Evolutionary conservation across 768 basidiomycete species (phyloP).

Genomic region (Scleroderma bovista): DNA sequence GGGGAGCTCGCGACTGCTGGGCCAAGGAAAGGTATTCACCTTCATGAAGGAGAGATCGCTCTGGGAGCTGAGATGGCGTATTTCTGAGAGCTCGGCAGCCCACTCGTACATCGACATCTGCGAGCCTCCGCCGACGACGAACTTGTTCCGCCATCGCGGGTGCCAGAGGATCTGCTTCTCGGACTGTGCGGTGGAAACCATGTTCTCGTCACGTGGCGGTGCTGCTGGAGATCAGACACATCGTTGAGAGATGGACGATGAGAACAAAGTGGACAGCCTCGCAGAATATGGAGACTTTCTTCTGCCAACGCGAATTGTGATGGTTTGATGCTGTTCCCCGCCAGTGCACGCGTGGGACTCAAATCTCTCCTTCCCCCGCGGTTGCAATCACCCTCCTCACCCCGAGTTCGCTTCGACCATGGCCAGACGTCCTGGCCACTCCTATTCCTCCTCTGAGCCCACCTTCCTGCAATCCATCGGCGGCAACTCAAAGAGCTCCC

Average conservation of each 20-base stretch:
- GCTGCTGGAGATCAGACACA: too few species aligned
- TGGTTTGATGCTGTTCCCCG: conserved; percentile 29
- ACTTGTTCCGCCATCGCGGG: conserved; percentile 63
- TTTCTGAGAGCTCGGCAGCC: conserved; percentile 58
- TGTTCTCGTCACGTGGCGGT: too few species aligned
- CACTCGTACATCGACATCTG: conserved; percentile 79
- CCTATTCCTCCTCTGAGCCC: conserved; percentile 27
- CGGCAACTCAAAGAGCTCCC: conserved; percentile 25
- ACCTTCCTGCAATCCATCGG: conserved; percentile 28
- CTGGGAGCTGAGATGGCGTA: conserved; percentile 68
- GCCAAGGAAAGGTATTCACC: conserved; percentile 41
- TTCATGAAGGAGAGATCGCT: conserved; percentile 73
- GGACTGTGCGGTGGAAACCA: conserved; percentile 24
- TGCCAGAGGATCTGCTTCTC: conserved; percentile 74
- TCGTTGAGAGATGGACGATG: too few species aligned
- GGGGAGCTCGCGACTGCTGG: conserved; percentile 2
- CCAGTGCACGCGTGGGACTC: conserved; percentile 34
- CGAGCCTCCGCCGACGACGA: conserved; percentile 69
- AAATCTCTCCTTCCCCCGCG: conserved; percentile 19
- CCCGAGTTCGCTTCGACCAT: conserved; percentile 15
- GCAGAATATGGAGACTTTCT: neutral
- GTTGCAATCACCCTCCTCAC: conserved; percentile 11
- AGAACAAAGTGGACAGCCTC: neutral
- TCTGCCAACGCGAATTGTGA: conserved; percentile 9
- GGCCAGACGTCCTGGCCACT: conserved; percentile 25